Base-by-base conservation (phyloP, 2,329 filamentous ascomycete species). In the Penicillium palitans region DNA sequence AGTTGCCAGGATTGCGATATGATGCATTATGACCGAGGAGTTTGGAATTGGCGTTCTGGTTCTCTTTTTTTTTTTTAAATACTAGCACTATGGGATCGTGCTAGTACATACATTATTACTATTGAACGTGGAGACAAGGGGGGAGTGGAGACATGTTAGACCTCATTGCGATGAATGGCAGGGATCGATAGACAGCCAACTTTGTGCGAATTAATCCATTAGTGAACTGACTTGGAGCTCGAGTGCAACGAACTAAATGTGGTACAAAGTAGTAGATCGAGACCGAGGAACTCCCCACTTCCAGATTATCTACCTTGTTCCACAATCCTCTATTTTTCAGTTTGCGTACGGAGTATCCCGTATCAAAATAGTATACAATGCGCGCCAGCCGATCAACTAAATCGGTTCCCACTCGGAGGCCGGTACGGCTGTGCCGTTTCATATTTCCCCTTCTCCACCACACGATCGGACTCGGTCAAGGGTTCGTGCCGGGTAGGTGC, bases 391-490 rank as follows among this genome's bases (percentile, higher is more conserved):
- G 37, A 24, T 65, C 58, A 90, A 84, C 80, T 81, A 70, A 99
- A 96, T 35, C 95, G 84, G 78, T 98, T 93, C 4, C 95, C 95
- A 74, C 91, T 96, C 61, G 82, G 85, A 76, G 88, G 89, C 67
- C 84, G 80, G 76, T 88, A 98, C 55, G 92, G 89, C 66, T 85
- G 82, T 53, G 80, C 81, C 33, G 90, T 88, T 79, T 98, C 93
- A 76, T 96, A 98, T 78, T 96, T 96, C 74, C 91, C 90, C 81
- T 91, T 96, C 75, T 93, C 90, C 37, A 79, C 69, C 27, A 90
- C 80, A 63, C 83, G 81, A 71, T 91, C 82, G 44, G 80, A 78
- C 72, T 90, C 89, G 42, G 85, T 90, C 63, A 87, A 82, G 2
- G 90, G 89, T 60, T 89, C 90, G 77, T 96, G 92, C 64, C 87